Conservation (phyloP, 2,329 filamentous ascomycete species). For the Claviceps spartinae region DNA sequence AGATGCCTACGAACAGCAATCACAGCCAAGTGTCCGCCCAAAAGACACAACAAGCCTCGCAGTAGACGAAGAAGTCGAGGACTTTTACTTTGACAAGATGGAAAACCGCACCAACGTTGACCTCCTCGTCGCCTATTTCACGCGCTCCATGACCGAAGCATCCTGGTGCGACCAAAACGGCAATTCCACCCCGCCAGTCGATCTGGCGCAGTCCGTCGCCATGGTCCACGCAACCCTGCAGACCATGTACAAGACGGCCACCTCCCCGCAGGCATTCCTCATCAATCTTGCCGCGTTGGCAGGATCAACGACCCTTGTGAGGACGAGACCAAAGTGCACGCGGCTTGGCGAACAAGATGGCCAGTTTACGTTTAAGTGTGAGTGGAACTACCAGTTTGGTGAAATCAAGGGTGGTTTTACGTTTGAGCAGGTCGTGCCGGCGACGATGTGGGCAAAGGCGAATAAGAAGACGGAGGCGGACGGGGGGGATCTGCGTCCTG, state of each 20-base stretch:
- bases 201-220: constrained; percentile 38
- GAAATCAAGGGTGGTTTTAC: constrained; percentile 37
- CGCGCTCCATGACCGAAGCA: constrained; percentile 34
- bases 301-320: constrained; percentile 38
- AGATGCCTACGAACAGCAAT: constrained; percentile 8
- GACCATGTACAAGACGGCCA: constrained; percentile 35
- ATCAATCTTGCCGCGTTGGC: constrained; percentile 45
- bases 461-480: constrained; percentile 8
- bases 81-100: constrained; percentile 22
- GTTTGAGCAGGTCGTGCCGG: constrained; percentile 35
- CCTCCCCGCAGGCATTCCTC: constrained; percentile 40
- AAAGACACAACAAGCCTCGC: constrained; percentile 1
- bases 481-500: neutral
- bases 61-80: constrained; percentile 9
- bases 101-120: constrained; percentile 42
- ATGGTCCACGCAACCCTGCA: constrained; percentile 41
- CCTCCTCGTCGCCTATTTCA: constrained; percentile 40
- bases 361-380: constrained; percentile 33
- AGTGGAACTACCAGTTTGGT: constrained; percentile 44
- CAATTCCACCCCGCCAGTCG: constrained; percentile 26
- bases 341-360: constrained; percentile 29
- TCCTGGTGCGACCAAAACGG: constrained; percentile 38
- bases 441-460: constrained; percentile 26
- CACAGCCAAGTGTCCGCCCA: neutral
- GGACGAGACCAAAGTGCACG: constrained; percentile 25